phyloP scores from a whole-genome alignment of 495 filamentous ascomycete species.

The Cairneyella variabilis region DNA sequence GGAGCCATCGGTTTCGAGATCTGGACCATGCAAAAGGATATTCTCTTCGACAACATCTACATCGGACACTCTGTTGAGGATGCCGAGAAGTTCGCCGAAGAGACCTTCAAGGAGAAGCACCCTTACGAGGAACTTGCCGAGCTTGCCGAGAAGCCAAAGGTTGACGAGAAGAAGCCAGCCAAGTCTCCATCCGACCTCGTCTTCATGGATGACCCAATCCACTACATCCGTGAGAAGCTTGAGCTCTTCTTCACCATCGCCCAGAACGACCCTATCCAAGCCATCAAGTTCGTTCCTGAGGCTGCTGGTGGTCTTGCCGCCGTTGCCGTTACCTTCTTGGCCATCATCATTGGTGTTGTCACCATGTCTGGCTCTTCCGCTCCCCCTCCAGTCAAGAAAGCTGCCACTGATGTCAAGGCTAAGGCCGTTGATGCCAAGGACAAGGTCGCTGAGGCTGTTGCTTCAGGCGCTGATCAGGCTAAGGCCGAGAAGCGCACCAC shows the following conservation, averaged over 20 bases:
- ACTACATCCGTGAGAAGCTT: constrained; percentile 87
- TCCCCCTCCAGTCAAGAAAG: constrained; percentile 41
- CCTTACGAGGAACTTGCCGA: constrained; percentile 79
- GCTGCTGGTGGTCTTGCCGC: constrained; percentile 76
- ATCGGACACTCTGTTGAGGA: constrained; percentile 96
- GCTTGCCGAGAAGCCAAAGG: constrained; percentile 77
- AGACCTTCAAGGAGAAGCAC: constrained; percentile 93
- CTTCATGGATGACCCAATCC: constrained; percentile 90
- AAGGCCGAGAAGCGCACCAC: constrained; percentile 59
- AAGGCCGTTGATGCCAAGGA: constrained; percentile 70
- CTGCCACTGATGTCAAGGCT: constrained; percentile 67
- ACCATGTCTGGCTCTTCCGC: constrained; percentile 49
- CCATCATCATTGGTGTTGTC: constrained; percentile 55
- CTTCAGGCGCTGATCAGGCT: constrained; percentile 60
- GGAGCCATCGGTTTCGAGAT: constrained; percentile 79
- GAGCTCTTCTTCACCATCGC: constrained; percentile 82
- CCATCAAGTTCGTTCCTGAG: constrained; percentile 88
- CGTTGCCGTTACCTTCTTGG: constrained; percentile 61
- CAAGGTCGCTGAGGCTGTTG: constrained; percentile 67
- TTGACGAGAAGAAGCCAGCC: constrained; percentile 53
- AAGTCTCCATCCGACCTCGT: constrained; percentile 68
- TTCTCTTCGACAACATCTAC: constrained; percentile 99
- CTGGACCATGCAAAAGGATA: constrained; percentile 99
- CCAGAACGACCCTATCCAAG: constrained; percentile 83
- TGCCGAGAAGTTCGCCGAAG: constrained; percentile 81